Evolutionary conservation across 352 stramenopile genomes (phyloP).

Genomic region (Phytophthora crassamura): DNA sequence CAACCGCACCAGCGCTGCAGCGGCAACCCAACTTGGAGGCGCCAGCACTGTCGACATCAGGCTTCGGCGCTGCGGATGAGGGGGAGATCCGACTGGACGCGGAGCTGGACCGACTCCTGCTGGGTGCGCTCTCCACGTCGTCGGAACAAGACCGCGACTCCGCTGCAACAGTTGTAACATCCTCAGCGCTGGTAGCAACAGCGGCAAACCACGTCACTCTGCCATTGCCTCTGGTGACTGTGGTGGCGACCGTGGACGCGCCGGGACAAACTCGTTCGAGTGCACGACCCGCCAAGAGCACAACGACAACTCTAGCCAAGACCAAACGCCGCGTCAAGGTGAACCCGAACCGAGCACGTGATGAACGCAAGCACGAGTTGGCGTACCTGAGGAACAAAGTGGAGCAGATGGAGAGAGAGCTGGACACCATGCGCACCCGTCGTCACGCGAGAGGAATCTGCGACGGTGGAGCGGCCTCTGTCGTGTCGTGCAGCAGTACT

Average conservation of each 20-base stretch:
- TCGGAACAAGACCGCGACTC: constrained; percentile 23
- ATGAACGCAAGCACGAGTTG: constrained; percentile 44
- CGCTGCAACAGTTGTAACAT: constrained; percentile 1
- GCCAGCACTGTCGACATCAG: background rate
- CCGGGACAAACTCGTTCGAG: constrained; percentile 4
- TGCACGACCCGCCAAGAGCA: constrained; percentile 10
- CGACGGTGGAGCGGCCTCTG: constrained; percentile 11
- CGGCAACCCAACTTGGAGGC: background rate
- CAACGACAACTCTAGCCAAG: constrained; percentile 24
- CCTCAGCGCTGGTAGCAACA: background rate
- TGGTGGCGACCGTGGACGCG: constrained; percentile 14
- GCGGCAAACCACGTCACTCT: background rate
- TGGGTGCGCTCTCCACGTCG: constrained; percentile 32
- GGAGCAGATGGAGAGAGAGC: constrained; percentile 39
- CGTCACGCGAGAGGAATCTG: constrained; percentile 9
- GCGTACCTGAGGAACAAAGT: constrained; percentile 43
- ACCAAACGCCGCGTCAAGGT: constrained; percentile 38
- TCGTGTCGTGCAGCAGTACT: background rate
- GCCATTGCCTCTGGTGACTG: constrained; percentile 9
- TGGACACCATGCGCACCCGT: constrained; percentile 28
- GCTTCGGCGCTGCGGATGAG: constrained; percentile 3
- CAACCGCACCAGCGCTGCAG: background rate
- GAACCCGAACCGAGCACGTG: constrained; percentile 40
- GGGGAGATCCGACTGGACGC: constrained; percentile 26
- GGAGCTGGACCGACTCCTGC: constrained; percentile 34